These are phyloP conservation scores for Eleusine coracana DNA, from an alignment of 176 grass and related monocot genomes.

Conservation along the genomic window DNA sequence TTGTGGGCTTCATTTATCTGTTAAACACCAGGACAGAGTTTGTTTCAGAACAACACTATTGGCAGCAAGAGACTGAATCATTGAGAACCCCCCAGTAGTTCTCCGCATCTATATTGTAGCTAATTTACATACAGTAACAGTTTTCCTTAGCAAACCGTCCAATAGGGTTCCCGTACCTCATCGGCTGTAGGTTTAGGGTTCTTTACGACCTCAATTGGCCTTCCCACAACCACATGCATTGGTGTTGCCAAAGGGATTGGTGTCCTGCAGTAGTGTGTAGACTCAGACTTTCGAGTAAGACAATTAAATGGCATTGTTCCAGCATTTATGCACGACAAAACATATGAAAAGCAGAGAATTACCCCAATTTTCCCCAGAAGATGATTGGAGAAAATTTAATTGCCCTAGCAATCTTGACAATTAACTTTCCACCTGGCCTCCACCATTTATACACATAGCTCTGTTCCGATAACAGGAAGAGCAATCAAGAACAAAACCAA, in stretches of 20 bases:
- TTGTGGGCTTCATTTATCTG: slow-evolving; percentile 83
- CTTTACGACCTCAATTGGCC: slow-evolving; percentile 69
- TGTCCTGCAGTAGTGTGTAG: slow-evolving; percentile 51
- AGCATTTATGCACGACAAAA: not conserved
- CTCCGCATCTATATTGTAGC: not conserved
- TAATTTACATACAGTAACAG: not conserved
- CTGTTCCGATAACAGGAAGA: slow-evolving; percentile 37
- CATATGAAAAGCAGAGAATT: slow-evolving; percentile 3
- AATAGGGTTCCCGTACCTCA: slow-evolving; percentile 62
- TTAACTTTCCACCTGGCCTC: slow-evolving; percentile 82
- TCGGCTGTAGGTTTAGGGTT: slow-evolving; percentile 67
- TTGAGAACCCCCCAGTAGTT: not conserved
- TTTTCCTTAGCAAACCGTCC: not conserved
- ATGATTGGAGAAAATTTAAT: slow-evolving; percentile 93
- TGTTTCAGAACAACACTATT: not conserved
- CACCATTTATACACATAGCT: slow-evolving; percentile 89
- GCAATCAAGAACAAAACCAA: slow-evolving; percentile 5
- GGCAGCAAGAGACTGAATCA: too few relatives aligned
- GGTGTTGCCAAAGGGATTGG: slow-evolving; percentile 82
- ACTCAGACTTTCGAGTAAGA: not conserved
- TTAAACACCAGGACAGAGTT: slow-evolving; percentile 21
- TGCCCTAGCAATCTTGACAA: slow-evolving; percentile 82
- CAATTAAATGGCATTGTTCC: not conserved
- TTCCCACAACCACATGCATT: slow-evolving; percentile 83
- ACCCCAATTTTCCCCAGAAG: slow-evolving; percentile 91